phyloP scores from a whole-genome alignment of 139 green algal genomes.

The Chlorokybus atmophyticus region DNA sequence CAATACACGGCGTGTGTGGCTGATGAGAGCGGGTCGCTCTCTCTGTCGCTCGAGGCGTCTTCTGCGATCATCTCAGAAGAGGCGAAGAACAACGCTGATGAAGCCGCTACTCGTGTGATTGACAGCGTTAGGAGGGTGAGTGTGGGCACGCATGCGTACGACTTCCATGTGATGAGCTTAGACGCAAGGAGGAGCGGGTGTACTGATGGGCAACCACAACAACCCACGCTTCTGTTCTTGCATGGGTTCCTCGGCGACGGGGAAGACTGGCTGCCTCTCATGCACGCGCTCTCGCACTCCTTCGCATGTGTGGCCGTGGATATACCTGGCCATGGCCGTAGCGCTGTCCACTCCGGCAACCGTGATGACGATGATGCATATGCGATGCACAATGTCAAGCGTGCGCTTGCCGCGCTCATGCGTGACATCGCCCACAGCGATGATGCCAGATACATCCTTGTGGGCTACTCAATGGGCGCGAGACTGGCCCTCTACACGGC shows the following conservation, averaged over 20 bases:
- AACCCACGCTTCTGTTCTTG: conserved; percentile 25
- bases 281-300: conserved; percentile 6
- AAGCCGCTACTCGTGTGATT: no score
- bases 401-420: conserved; percentile 10
- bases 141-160: no score
- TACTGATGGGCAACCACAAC: no score
- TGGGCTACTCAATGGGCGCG: conserved; percentile 34
- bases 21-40: no score
- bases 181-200: no score
- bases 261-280: conserved; percentile 22
- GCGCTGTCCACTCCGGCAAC: not conserved
- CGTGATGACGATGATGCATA: not conserved
- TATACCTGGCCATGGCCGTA: conserved; percentile 24
- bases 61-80: no score
- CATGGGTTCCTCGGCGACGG: conserved; percentile 29
- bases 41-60: no score
- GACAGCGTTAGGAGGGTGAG: no score
- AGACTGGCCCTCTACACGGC: conserved; percentile 24
- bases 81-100: no score
- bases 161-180: no score
- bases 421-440: not conserved
- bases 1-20: no score
- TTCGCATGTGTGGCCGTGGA: conserved; percentile 21
- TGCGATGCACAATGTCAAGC: conserved; percentile 11
- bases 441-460: conserved; percentile 5